A percentile compares a stretch with the other conserved stretches of the same genome.
phyloP scores from a whole-genome alignment of 1,284 basidiomycete genomes.

The Coniferiporia weirii region DNA sequence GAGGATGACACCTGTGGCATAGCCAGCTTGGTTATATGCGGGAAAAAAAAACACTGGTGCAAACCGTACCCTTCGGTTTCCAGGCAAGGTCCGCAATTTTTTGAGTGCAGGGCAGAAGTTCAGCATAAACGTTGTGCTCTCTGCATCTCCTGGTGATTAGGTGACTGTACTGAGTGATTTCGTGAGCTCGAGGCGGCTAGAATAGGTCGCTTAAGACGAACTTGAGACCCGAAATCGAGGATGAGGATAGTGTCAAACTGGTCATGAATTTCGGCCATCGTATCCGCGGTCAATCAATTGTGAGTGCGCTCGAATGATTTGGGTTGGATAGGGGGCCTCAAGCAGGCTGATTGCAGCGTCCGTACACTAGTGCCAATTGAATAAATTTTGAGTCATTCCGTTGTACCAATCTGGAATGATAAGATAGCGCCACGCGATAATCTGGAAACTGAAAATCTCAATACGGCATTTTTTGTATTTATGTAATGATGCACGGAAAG shows the following conservation, averaged over 20 bases:
- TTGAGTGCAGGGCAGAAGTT: conserved; percentile 96
- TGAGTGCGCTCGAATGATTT: background rate
- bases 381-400: background rate
- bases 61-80: conserved; percentile 82
- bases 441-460: too few species aligned
- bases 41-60: background rate
- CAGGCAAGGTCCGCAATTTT: conserved; percentile 88
- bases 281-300: background rate
- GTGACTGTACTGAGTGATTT: conserved; percentile 79
- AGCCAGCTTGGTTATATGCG: background rate
- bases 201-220: conserved; percentile 30
- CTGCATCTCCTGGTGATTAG: conserved; percentile 97
- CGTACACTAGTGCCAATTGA: too few species aligned
- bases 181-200: background rate
- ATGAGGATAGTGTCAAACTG: conserved; percentile 97
- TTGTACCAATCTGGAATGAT: background rate
- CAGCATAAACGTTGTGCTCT: conserved; percentile 97
- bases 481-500: conserved; percentile 21
- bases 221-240: conserved; percentile 97
- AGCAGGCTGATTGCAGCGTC: too few species aligned
- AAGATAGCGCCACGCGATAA: background rate
- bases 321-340: too few species aligned
- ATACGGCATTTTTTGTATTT: too few species aligned
- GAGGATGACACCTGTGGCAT: conserved; percentile 82
- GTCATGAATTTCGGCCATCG: conserved; percentile 84